These are phyloP conservation scores for Sporothrix mexicana DNA, from an alignment of 2,329 filamentous ascomycete species.

Conservation along the genomic window DNA sequence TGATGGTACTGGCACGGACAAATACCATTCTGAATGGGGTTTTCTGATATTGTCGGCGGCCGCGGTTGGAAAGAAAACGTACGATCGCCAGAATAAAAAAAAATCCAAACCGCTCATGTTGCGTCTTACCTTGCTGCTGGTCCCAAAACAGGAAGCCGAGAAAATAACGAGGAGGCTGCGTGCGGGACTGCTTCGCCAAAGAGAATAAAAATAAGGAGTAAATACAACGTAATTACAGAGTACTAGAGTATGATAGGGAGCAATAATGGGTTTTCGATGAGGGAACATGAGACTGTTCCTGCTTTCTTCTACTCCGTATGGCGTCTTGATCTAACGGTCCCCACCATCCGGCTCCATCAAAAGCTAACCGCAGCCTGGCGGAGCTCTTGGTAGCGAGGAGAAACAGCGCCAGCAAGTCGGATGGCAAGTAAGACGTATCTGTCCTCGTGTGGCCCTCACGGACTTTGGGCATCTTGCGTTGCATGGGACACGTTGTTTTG, in stretches of 20 bases:
- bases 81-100: neutral
- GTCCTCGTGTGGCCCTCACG: neutral
- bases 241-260: no score
- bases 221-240: no score
- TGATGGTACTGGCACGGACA: neutral
- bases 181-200: neutral
- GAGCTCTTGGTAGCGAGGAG: neutral
- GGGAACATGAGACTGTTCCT: neutral
- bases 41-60: neutral
- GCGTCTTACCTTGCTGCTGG: neutral
- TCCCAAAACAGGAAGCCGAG: constrained; percentile 1
- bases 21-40: neutral
- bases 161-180: neutral
- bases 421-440: neutral
- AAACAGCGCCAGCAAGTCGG: neutral
- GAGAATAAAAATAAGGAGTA: no score
- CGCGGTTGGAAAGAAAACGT: neutral
- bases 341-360: neutral
- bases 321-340: neutral
- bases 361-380: neutral
- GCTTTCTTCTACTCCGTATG: neutral
- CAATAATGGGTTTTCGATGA: no score
- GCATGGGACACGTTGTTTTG: neutral
- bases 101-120: neutral
- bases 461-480: neutral